These are phyloP conservation scores for Elsinoe perseae DNA, from an alignment of 2,329 filamentous ascomycete species.

Conservation along the genomic window DNA sequence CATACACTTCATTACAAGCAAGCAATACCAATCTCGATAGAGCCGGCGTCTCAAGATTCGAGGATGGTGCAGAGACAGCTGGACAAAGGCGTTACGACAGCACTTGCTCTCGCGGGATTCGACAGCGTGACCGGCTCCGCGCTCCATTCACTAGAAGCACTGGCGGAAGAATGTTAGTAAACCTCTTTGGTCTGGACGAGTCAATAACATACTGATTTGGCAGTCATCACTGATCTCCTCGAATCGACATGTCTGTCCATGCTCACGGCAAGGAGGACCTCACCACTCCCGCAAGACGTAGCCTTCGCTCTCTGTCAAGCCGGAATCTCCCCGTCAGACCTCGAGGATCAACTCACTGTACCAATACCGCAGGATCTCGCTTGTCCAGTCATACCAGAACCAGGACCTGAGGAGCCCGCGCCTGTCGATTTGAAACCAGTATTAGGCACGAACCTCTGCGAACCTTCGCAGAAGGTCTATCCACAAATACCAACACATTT, in stretches of 20 bases:
- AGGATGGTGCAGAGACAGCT: constrained; percentile 48
- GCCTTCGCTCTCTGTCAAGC: constrained; percentile 41
- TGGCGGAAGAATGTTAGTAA: constrained; percentile 53
- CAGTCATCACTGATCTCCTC: constrained; percentile 50
- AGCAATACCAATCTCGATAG: constrained; percentile 24
- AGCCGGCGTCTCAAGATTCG: constrained; percentile 41
- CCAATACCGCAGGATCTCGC: constrained; percentile 29
- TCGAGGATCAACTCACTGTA: constrained; percentile 35
- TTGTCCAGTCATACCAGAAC: constrained; percentile 35
- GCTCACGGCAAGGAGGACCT: constrained; percentile 47
- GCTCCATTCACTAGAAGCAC: constrained; percentile 48
- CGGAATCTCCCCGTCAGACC: constrained; percentile 33
- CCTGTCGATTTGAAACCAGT: constrained; percentile 41
- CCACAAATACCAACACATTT: constrained; percentile 54
- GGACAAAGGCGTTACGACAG: constrained; percentile 46
- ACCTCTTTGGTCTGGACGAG: too few relatives aligned
- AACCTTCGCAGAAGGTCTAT: constrained; percentile 38
- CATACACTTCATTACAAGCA: constrained; percentile 20
- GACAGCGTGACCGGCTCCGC: constrained; percentile 48
- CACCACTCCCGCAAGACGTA: constrained; percentile 53
- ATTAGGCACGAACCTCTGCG: constrained; percentile 46
- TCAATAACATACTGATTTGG: too few relatives aligned
- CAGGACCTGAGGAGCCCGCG: constrained; percentile 34
- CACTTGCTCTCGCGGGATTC: constrained; percentile 47
- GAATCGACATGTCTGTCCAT: constrained; percentile 51